Evolutionary conservation across 2,329 filamentous ascomycete species (phyloP), one percentile per base, ranked within the genome.

Genomic region (Exophiala mesophila): DNA sequence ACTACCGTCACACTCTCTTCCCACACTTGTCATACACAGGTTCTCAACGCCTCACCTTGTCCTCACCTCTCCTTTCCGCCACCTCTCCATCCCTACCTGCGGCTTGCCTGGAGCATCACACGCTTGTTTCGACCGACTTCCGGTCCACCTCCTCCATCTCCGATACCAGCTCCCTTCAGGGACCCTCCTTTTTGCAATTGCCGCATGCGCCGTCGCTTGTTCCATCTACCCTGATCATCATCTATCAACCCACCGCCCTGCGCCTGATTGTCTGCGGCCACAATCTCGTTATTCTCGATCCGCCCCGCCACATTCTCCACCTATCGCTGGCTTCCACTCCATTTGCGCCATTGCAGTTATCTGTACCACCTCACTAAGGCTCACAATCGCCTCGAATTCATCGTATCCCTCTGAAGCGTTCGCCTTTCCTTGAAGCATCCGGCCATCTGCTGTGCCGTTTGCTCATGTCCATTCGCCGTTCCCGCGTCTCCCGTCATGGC

Each of bases 401-500:
- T 19, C 32, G 32, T n/a, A 34, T 34, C 32, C 13, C 13, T 4
- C 32, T 34, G 6, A 7, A 7, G 5, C 17, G n/a, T 5, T 13
- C 17, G n/a, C 29, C 7, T 34, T n/a, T 6, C 32, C 20, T 17
- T 21, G 35, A 39, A 43, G 41, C 48, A 48, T 28, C 19, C 34
- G 35, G 35, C 45, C 19, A 20, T 30, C 31, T 6, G 20, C 10
- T 41, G 36, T 24, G 36, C 40, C 36, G 41, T 18, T 39, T 45
- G 48, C 48, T 51, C 41, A 51, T 51, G 48, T 51, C 45, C 44
- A 48, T 48, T 48, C 48, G 45, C 42, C 45, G 24, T 28, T 24
- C 39, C 36, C 42, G 21, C 39, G 37, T 37, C 32, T 36, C 40
- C 26, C 39, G 45, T 51, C 45, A 73, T 71, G 69, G 67, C 69